Conservation (phyloP, 2,329 filamentous ascomycete species). For the Xylariaceae sp. region DNA sequence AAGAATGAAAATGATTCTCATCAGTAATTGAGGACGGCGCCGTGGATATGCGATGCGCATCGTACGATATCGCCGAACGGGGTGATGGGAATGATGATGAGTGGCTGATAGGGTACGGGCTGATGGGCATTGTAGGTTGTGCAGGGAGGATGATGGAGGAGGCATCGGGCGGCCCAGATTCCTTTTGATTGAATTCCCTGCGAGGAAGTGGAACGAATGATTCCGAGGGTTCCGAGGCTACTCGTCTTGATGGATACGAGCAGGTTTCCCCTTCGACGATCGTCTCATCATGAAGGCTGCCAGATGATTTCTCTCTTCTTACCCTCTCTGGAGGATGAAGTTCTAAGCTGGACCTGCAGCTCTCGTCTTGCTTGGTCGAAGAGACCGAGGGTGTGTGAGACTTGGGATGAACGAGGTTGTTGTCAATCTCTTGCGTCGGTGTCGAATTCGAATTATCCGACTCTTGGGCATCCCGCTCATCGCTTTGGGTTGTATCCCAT, state of each 20-base stretch:
- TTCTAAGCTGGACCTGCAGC: conserved; percentile 43
- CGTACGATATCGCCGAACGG: conserved; percentile 64
- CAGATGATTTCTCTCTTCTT: conserved; percentile 46
- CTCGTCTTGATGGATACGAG: conserved; percentile 37
- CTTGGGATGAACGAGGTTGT: conserved; percentile 12
- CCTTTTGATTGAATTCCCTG: conserved; percentile 38
- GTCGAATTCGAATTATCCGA: conserved; percentile 26
- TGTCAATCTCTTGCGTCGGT: conserved; percentile 30
- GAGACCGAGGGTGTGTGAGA: conserved; percentile 10
- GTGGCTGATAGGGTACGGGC: conserved; percentile 62
- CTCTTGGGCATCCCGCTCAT: conserved; percentile 20
- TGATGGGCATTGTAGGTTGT: conserved; percentile 47
- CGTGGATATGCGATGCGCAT: conserved; percentile 69
- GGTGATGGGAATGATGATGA: conserved; percentile 68
- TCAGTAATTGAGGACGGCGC: conserved; percentile 71
- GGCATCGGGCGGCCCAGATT: conserved; percentile 50
- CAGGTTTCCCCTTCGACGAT: conserved; percentile 45
- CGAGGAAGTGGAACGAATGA: conserved; percentile 45
- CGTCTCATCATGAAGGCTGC: conserved; percentile 49
- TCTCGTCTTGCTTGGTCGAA: conserved; percentile 42
- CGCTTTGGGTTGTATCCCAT: conserved; percentile 21
- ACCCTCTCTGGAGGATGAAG: conserved; percentile 36
- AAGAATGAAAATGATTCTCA: conserved; percentile 65
- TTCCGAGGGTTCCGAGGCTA: conserved; percentile 37
- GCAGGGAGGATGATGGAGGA: conserved; percentile 43